Base-by-base conservation (phyloP, 2,329 filamentous ascomycete species). In the Pseudogymnoascus sp. region DNA sequence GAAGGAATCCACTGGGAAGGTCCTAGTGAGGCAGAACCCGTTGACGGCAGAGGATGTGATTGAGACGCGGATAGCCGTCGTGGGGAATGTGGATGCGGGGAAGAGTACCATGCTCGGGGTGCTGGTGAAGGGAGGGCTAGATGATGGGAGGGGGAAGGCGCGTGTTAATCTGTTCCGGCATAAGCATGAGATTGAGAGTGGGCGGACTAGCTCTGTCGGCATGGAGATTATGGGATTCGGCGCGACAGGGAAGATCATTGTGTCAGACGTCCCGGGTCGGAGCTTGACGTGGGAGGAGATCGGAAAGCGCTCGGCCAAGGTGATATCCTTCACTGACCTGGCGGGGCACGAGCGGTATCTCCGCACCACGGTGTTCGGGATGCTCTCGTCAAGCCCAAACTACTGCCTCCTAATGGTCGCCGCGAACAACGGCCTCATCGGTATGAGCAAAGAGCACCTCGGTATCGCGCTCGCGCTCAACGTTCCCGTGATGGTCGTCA, bases 141-240 rank as follows among this genome's bases (percentile, higher is more conserved):
- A 99, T 70, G 94, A 99, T 75, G 94, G 94, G 14, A 84, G 94
- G 72, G 94, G 94, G 11, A 93, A 90, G 74, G 93, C 94, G 52
- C 88, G 94, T 65, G 90, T 99, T 60, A 97, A 96, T 67, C 85
- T 99, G 11, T 99, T 99, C 77, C 85, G 94, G 14, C 94, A 99
- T 75, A 97, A 99, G 76, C 94, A 99, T 72, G 94, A 99, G 76
- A 89, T 97, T 41, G 94, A 99, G 76, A 94, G 90, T 55, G 94
- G 94, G 1, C 84, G 94, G 67, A 99, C 94, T 8, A 96, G 91
- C 72, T 97, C 92, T 0, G 94, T 99, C 0, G 93, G 94, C 42
- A 95, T 97, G 92, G 94, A 99, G 75, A 97, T 97, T 65, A 92
- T 97, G 88, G 94, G 94, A 1, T 99, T 97, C 69, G 92, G 97